Base-by-base conservation (phyloP, 1,284 basidiomycete genomes). In the Irpex sp. region DNA sequence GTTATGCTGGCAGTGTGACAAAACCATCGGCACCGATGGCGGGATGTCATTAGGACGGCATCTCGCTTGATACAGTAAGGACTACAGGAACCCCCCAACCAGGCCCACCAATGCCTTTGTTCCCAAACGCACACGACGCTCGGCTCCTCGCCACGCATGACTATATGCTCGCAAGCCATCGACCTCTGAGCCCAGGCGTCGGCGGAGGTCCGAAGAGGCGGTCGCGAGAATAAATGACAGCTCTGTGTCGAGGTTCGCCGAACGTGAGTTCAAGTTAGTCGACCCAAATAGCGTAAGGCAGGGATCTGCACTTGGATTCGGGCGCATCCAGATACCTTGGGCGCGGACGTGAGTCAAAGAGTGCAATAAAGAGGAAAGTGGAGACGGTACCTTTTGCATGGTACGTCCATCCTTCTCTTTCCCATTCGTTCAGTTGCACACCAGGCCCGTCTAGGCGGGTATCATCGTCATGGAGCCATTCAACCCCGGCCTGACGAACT, bases 261-360 rank as follows among this genome's bases (percentile, higher is more conserved):
- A 97, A 2, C 97, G 89, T 0, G 93, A 91, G 69, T 97, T 97
- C 62, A 98, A 88, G 75, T 99, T 99, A 2, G 95, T 97, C 0
- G 95, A 97, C 9, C 97, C 97, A 72, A 99, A 92, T 58, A 98
- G 84, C 0, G 96, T 97, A 50, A 95, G 75, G 64, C 86, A 77
- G 0, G 94, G 93, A 13, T 79, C 77, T 11, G 80, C 77, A 37
- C 73, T 70, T 5, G 77, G 73, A 15, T 75, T 76, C 8, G 87
- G 86, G 1, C 92, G 89, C n/a, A 95, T 73, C 94, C 94, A 96
- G 53, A 96, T 86, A 47, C 94, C 94, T 51, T 65, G 60, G 43
- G 57, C 57, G 61, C 39, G 37, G 21, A 21, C 50, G 55, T 15
- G 50, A 47, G 21, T 7, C 46, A 19, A 50, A 37, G 50, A 47